Percentiles rank a stretch among this genome's conserved stretches.
These are phyloP conservation scores for Heracleum sosnowskyi DNA, from an alignment of 129 eudicot species.

Conservation along the genomic window DNA sequence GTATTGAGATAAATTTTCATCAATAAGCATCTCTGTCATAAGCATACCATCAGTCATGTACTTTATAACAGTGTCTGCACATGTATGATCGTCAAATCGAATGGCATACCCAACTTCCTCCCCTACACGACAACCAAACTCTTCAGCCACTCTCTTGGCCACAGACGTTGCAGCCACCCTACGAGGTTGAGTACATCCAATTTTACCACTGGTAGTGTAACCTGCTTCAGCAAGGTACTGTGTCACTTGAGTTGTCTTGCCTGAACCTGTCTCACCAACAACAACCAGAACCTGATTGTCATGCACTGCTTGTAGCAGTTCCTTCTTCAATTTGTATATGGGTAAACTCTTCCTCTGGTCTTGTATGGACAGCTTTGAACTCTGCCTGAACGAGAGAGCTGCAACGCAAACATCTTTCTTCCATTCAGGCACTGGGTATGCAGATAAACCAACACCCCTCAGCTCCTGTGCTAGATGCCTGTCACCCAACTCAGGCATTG, in stretches of 20 bases:
- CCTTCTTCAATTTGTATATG: conserved; percentile 50
- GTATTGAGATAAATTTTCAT: no score
- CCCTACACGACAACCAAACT: no score
- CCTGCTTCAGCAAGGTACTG: no score
- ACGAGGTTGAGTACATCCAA: no score
- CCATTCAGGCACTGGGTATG: conserved; percentile 90
- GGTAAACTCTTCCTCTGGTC: conserved; percentile 86
- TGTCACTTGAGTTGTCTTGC: conserved; percentile 50
- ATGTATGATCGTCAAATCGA: no score
- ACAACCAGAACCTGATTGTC: conserved; percentile 68
- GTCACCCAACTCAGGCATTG: conserved; percentile 89
- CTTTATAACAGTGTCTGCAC: no score
- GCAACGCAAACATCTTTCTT: conserved; percentile 53
- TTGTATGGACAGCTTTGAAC: conserved; percentile 71
- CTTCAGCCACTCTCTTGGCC: no score
- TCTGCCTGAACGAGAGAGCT: conserved; percentile 52
- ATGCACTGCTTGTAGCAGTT: conserved; percentile 61
- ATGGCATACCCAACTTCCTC: no score
- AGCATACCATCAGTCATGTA: no score
- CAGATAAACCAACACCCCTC: conserved; percentile 77
- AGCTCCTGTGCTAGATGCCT: conserved; percentile 83
- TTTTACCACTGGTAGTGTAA: no score
- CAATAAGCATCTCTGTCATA: no score
- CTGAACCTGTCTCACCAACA: conserved; percentile 82
- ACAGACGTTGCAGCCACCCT: no score